Base-by-base conservation (phyloP, 2,329 filamentous ascomycete genomes). In the Venturia effusa region DNA sequence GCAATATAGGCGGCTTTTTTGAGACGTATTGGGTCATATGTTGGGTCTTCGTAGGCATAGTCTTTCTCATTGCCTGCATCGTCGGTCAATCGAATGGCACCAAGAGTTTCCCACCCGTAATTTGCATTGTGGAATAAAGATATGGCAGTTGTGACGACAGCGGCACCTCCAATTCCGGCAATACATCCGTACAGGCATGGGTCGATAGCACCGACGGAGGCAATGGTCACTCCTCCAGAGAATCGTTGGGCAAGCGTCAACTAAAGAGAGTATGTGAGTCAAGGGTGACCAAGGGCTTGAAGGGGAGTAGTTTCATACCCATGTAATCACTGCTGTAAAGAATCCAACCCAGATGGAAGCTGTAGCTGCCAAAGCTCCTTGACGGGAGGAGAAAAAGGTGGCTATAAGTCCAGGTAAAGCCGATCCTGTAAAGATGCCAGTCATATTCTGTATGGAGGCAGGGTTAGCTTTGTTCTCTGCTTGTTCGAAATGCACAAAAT, bases 31-130 rank as follows among this genome's bases (percentile, higher is more conserved):
- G 54, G 30, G 19, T 64, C 62, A 30, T 48, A 54, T 5, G 62
- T 64, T 6, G 51, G 51, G 13, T 60, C 41, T 39, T 61, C 62
- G n/a, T 41, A 37, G 13, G 62, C 62, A 19, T 37, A 34, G 19
- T 64, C 41, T 27, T 64, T 54, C 34, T 48, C 62, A 61, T 48
- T 51, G 15, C 24, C 57, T 60, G 30, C 34, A 30, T 40, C 30
- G 40, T 60, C 54, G 40, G 15, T 55, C 8, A 48, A 7, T 10
- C 55, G 54, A 66, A 76, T 76, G 13, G 71, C 70, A 3, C 75
- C 67, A 0, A 75, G 77, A 19, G 73, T 69, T 17, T 73, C 73
- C 74, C 74, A 77, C 61, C 76, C 73, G 62, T 77, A 78, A 17
- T 71, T 69, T 37, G 71, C 71, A 19, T 45, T 48, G 8, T 71